Evolutionary conservation across 2,329 filamentous ascomycete species (phyloP), one percentile per base, ranked within the genome.

Genomic region (Trichoderma pleuroti): DNA sequence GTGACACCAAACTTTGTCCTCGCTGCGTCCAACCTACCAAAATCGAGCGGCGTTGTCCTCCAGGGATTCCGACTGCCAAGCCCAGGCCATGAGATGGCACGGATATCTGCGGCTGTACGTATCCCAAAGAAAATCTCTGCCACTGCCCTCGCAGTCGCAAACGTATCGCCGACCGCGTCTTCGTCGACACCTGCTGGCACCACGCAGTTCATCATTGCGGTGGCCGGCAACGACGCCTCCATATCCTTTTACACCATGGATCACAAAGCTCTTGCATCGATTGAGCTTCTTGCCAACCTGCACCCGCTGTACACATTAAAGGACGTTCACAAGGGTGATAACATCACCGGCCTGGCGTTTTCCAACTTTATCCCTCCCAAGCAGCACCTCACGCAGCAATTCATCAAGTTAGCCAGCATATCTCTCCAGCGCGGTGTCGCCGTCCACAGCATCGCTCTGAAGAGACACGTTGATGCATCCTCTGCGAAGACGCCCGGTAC

Each of bases 171-270:
- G 5, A 82, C 87, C 8, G 80, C 85, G 6, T 82, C 87, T 12
- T 81, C 86, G 0, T 83, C 86, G 21, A 74, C 78, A 1, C 81
- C 86, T 1, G 81, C 88, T 65, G 88, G 87, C 66, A 89, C 92
- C 71, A 88, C 90, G 60, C 93, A 98, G 80, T 92, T 93, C 74
- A 87, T 92, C 60, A 86, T 97, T 74, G 94, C 94, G 8, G 89
- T 97, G 16, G 92, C 92, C 3, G 91, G 91, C 10, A 91, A 92
- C 75, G 92, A 97, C 79, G 89, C 90, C 72, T 93, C 93, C 12
- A 90, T 97, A 74, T 88, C 88, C 6, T 82, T 97, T 32, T 92
- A 91, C 80, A 94, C 93, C 0, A 82, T 97, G 71, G 92, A 97
- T 74, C 92, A 93, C 77, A 84, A 84, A 71, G 78, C 81, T 21